Percentiles rank a stretch among this genome's conserved stretches.
Evolutionary conservation across 441 rosid genomes (phyloP).

Genomic region (Populus tomentosa): DNA sequence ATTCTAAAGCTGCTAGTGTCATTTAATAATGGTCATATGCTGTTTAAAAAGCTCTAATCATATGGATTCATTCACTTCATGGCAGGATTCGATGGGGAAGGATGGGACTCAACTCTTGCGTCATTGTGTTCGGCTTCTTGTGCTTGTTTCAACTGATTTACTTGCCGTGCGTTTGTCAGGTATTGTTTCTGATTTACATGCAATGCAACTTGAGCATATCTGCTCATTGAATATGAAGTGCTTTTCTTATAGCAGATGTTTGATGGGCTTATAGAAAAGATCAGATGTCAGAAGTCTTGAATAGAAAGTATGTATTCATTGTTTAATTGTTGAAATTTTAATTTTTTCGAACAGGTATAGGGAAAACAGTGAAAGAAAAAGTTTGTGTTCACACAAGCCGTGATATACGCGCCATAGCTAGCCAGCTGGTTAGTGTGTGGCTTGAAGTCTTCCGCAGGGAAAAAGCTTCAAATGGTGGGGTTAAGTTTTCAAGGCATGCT

Average conservation of each 20-base stretch:
- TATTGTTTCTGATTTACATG: conserved; percentile 25
- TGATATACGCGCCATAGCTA: conserved; percentile 99
- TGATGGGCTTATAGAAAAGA: background rate
- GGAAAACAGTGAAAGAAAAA: conserved; percentile 98
- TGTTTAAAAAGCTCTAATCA: conserved; percentile 11
- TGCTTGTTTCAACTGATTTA: conserved; percentile 90
- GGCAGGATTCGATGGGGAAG: conserved; percentile 98
- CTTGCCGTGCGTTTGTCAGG: conserved; percentile 96
- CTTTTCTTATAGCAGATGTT: background rate
- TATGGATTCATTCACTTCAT: conserved; percentile 11
- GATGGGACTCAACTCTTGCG: conserved; percentile 99
- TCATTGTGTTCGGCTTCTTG: conserved; percentile 98
- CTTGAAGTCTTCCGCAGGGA: conserved; percentile 95
- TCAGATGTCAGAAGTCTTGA: background rate
- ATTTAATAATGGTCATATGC: background rate
- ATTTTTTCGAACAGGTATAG: conserved; percentile 65
- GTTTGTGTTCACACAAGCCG: conserved; percentile 99
- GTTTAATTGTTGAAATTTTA: conserved; percentile 8
- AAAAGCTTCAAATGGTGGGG: conserved; percentile 60
- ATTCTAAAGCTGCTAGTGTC: conserved; percentile 3
- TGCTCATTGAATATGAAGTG: background rate
- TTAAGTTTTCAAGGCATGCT: conserved; percentile 48
- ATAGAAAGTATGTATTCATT: background rate
- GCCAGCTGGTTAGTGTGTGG: conserved; percentile 97
- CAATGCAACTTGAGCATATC: background rate